phyloP scores from a whole-genome alignment of 2,329 filamentous ascomycete genomes.

The Alternaria novae-zelandiae region DNA sequence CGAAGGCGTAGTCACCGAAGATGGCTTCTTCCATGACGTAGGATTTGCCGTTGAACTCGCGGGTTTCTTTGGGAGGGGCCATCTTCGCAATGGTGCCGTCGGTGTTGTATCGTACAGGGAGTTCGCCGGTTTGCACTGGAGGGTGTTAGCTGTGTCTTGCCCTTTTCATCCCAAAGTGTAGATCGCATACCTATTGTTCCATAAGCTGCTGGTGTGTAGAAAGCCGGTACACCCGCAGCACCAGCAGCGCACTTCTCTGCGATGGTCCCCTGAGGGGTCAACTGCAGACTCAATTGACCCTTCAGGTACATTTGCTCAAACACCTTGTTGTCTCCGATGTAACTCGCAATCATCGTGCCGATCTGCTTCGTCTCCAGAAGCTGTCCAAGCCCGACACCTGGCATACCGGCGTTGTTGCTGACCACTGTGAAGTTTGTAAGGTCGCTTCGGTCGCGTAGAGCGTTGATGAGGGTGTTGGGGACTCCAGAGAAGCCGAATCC shows the following conservation, averaged over 20 bases:
- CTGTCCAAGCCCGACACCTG: slow-evolving; percentile 71
- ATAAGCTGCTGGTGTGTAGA: slow-evolving; percentile 75
- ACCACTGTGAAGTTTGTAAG: slow-evolving; percentile 68
- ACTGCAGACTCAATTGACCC: slow-evolving; percentile 75
- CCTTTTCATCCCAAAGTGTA: neutral
- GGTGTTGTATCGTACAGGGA: slow-evolving; percentile 67
- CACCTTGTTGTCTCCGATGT: slow-evolving; percentile 77
- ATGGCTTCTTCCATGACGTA: slow-evolving; percentile 82
- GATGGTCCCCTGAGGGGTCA: slow-evolving; percentile 78
- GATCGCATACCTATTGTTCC: slow-evolving; percentile 60
- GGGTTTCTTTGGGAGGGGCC: slow-evolving; percentile 71
- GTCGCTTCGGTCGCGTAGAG: slow-evolving; percentile 44
- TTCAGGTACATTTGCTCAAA: slow-evolving; percentile 77
- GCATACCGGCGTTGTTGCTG: slow-evolving; percentile 79
- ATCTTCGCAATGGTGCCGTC: slow-evolving; percentile 67
- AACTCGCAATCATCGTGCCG: slow-evolving; percentile 74
- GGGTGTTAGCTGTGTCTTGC: slow-evolving; percentile 3
- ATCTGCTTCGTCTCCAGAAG: slow-evolving; percentile 74
- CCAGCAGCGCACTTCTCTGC: slow-evolving; percentile 75
- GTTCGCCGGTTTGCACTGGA: slow-evolving; percentile 68
- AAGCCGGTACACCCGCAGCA: slow-evolving; percentile 78
- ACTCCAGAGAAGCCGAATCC: slow-evolving; percentile 50
- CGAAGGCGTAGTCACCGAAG: slow-evolving; percentile 76
- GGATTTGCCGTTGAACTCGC: slow-evolving; percentile 73
- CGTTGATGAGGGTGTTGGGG: slow-evolving; percentile 49